Percentiles rank a stretch among this genome's conserved stretches.
phyloP scores from a whole-genome alignment of 768 basidiomycete species.

The Suillus subluteus region DNA sequence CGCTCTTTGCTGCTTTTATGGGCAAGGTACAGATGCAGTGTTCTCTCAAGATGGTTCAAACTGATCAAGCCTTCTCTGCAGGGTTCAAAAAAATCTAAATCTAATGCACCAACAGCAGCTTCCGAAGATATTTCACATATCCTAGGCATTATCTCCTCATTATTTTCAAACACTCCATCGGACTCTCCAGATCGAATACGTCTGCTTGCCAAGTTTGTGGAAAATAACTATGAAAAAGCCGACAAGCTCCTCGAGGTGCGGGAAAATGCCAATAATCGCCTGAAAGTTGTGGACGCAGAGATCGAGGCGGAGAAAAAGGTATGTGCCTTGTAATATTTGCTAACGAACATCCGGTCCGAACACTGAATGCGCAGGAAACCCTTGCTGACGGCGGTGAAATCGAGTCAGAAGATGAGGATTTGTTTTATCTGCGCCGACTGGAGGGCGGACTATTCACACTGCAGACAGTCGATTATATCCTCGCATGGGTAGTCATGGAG shows the following conservation, averaged over 20 bases:
- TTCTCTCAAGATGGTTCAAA: background rate
- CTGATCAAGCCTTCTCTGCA: slow-evolving; percentile 21
- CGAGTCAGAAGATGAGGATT: slow-evolving; percentile 65
- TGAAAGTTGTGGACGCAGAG: slow-evolving; percentile 64
- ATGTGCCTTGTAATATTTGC: slow-evolving; percentile 17
- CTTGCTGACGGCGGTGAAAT: slow-evolving; percentile 59
- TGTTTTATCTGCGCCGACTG: slow-evolving; percentile 84
- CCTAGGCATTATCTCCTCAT: slow-evolving; percentile 84
- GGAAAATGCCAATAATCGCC: slow-evolving; percentile 63
- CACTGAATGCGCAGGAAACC: slow-evolving; percentile 46
- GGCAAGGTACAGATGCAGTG: slow-evolving; percentile 64
- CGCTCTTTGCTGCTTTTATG: slow-evolving; percentile 90
- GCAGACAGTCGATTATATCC: slow-evolving; percentile 91
- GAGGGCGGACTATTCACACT: slow-evolving; percentile 88
- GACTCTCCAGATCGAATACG: slow-evolving; percentile 82
- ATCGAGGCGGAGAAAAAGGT: slow-evolving; percentile 75
- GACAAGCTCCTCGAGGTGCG: slow-evolving; percentile 91
- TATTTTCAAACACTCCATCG: slow-evolving; percentile 85
- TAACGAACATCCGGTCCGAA: background rate
- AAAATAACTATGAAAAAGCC: slow-evolving; percentile 89
- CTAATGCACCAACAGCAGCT: slow-evolving; percentile 46
- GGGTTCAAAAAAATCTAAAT: slow-evolving; percentile 69
- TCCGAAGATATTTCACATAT: slow-evolving; percentile 88
- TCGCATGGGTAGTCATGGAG: slow-evolving; percentile 97
- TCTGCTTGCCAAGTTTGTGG: slow-evolving; percentile 91